Conservation (phyloP, 2,329 filamentous ascomycete genomes). For the Sodiomyces alkalinus region DNA sequence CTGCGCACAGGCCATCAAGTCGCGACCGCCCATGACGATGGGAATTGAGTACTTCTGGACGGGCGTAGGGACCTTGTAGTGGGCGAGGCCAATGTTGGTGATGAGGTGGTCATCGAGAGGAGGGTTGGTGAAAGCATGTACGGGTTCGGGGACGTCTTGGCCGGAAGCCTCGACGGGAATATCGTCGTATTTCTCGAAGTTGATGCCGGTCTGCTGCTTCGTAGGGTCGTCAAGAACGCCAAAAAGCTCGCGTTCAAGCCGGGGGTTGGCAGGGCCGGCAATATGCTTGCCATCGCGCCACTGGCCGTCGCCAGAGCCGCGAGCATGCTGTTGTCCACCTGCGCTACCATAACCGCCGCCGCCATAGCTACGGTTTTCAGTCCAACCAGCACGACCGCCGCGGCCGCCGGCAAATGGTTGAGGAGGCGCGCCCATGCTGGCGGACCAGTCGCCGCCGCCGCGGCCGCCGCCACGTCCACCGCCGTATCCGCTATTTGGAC, state of each 20-base stretch:
- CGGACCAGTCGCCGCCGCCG: slow-evolving; percentile 8
- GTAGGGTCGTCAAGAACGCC: slow-evolving; percentile 79
- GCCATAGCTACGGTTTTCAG: slow-evolving; percentile 23
- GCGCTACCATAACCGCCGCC: slow-evolving; percentile 26
- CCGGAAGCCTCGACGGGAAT: slow-evolving; percentile 97
- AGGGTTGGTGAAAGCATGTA: slow-evolving; percentile 81
- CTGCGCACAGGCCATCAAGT: slow-evolving; percentile 98
- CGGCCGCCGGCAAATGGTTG: slow-evolving; percentile 16
- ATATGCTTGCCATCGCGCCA: slow-evolving; percentile 97
- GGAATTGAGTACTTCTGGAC: slow-evolving; percentile 99
- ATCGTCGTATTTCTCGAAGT: slow-evolving; percentile 99
- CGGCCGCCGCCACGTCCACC: slow-evolving; percentile 5
- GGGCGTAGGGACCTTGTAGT: slow-evolving; percentile 90
- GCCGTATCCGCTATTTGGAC: slow-evolving; percentile 10
- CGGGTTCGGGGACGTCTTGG: slow-evolving; percentile 81
- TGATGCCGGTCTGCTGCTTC: slow-evolving; percentile 97
- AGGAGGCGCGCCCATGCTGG: slow-evolving; percentile 8
- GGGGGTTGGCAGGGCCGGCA: slow-evolving; percentile 73
- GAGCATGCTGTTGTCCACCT: slow-evolving; percentile 39
- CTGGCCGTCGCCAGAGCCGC: slow-evolving; percentile 85
- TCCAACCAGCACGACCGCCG: slow-evolving; percentile 22
- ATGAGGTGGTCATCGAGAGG: slow-evolving; percentile 90
- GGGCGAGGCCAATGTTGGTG: slow-evolving; percentile 82
- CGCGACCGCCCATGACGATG: slow-evolving; percentile 94
- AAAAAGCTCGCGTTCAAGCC: slow-evolving; percentile 90